phyloP scores from a whole-genome alignment of 306 rosid species.

The Rosa chinensis region DNA sequence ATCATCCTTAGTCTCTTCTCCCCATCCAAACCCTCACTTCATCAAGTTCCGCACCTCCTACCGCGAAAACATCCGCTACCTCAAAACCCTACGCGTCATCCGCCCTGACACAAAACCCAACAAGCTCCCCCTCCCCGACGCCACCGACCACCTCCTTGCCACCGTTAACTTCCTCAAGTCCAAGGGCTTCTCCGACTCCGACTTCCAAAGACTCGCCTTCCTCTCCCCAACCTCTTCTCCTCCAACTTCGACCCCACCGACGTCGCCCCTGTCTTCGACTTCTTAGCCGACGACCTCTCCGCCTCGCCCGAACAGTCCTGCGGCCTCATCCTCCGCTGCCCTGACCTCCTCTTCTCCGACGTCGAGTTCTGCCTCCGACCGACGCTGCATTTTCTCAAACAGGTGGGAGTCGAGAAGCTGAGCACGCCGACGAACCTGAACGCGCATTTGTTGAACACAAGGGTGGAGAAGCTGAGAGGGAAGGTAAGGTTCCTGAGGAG shows the following conservation, averaged over 20 bases:
- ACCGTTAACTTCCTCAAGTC: slow-evolving; percentile 68
- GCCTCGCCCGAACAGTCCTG: slow-evolving; percentile 43
- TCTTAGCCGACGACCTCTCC: slow-evolving; percentile 45
- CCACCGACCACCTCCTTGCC: slow-evolving; percentile 48
- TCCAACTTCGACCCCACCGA: slow-evolving; percentile 39
- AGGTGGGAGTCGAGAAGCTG: slow-evolving; percentile 46
- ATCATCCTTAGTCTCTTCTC: neutral
- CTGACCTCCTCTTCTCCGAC: slow-evolving; percentile 59
- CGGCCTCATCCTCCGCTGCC: slow-evolving; percentile 66
- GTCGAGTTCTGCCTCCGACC: slow-evolving; percentile 69
- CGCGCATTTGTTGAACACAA: slow-evolving; percentile 69
- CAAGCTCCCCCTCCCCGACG: slow-evolving; percentile 56
- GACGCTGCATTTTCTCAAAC: slow-evolving; percentile 50
- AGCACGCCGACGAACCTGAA: slow-evolving; percentile 47
- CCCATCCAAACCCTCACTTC: slow-evolving; percentile 26
- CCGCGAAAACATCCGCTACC: slow-evolving; percentile 76
- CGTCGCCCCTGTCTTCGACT: slow-evolving; percentile 52
- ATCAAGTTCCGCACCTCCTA: slow-evolving; percentile 70
- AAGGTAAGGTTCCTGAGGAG: slow-evolving; percentile 51
- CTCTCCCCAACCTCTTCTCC: slow-evolving; percentile 57
- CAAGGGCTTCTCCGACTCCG: slow-evolving; percentile 69
- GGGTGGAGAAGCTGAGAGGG: slow-evolving; percentile 52
- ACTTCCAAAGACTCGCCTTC: slow-evolving; percentile 59
- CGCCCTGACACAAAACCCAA: slow-evolving; percentile 44
- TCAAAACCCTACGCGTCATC: slow-evolving; percentile 56